phyloP scores from a whole-genome alignment of 345 rosid species.

The Limnanthes douglasii region DNA sequence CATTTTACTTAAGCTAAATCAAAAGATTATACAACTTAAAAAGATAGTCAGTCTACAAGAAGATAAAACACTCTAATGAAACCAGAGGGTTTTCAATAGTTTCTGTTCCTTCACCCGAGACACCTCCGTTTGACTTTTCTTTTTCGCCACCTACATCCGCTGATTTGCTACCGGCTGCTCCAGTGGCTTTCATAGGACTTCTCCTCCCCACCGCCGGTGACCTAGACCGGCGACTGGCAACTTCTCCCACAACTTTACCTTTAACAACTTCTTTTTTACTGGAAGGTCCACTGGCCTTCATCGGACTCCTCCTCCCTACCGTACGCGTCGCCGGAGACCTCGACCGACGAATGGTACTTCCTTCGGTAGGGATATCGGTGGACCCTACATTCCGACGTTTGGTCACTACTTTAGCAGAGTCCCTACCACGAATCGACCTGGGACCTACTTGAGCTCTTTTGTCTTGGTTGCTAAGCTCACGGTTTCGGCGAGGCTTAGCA shows the following conservation, averaged over 20 bases:
- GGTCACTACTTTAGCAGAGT: conserved; percentile 9
- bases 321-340: too few species aligned
- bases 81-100: conserved; percentile 49
- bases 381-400: conserved; percentile 19
- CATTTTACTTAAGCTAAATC: too few species aligned
- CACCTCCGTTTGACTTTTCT: conserved; percentile 12
- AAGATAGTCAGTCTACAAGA: too few species aligned
- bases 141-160: background rate
- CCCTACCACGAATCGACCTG: conserved; percentile 15
- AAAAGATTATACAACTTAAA: too few species aligned
- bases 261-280: too few species aligned
- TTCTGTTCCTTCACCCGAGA: conserved; percentile 16
- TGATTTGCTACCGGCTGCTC: conserved; percentile 11
- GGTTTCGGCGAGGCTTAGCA: conserved; percentile 24
- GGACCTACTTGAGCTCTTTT: conserved; percentile 11
- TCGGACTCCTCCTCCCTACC: too few species aligned
- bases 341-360: too few species aligned
- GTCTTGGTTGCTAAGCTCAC: too few species aligned
- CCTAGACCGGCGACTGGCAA: conserved; percentile 21
- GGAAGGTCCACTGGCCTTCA: too few species aligned
- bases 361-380: conserved; percentile 7
- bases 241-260: conserved; percentile 17
- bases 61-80: conserved; percentile 71
- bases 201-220: conserved; percentile 16
- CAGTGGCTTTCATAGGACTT: conserved; percentile 21